Evolutionary conservation across 495 filamentous ascomycete species (phyloP), one percentile per base, ranked within the genome.

Genomic region (Xeromyces bisporus): DNA sequence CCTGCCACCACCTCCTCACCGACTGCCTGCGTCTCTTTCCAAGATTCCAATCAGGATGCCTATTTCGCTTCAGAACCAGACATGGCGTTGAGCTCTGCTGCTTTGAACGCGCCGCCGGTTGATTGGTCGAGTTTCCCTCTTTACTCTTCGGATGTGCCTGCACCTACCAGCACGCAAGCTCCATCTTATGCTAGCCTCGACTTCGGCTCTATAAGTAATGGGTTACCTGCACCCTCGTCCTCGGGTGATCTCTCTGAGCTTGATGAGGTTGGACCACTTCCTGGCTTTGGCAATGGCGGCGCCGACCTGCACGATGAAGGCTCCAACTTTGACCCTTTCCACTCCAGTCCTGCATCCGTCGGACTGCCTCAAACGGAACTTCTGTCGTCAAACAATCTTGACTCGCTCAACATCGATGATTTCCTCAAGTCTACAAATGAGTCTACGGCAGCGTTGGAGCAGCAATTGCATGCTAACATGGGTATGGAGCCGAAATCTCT

Each of bases 71-170:
- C 57, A 4, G 76, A 81, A 32, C 58, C 66, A 33, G 80, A 86
- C 7, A 47, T 67, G 32, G 69, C 77, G 9, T 53, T 77, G 30
- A 70, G 74, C 39, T 78, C 77, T 34, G 69, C 75, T 7, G 75
- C 70, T 3, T 51, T 79, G 38, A 66, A 54, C 29, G 69, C 72
- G 7, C 61, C 66, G 7, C 67, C 74, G 5, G 72, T 80, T 25
- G 77, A 83, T 51, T 85, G 79, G 79, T 75, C 69, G 24, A 70
- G 75, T 32, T 74, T 77, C 41, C 73, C 77, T 30, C 53, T 81
- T 8, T 71, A 71, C 29, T 62, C 40, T 7, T 32, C 60, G 26
- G 60, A 65, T 8, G 63, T 64, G 28, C 66, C 74, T 36, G 63
- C 69, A n/a, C 57, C 74, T 3, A 71, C 65, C 30, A 81, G 72